Base-by-base conservation (phyloP, 768 basidiomycete species). In the Tricholoma furcatifolium region DNA sequence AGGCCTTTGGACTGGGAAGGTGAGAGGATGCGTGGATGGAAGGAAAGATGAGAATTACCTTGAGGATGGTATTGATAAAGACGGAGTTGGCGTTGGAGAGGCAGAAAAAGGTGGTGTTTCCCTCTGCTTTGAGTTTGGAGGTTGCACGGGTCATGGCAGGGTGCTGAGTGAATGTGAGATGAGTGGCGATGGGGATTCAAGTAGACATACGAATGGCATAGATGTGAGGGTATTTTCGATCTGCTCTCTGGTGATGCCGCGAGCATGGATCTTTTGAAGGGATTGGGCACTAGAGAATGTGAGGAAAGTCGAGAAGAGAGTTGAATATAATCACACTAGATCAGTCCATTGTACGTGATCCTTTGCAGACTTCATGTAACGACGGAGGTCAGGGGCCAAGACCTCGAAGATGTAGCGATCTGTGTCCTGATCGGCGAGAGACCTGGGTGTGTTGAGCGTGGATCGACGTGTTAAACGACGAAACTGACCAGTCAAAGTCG, bases 111-210 rank as follows among this genome's bases (percentile, higher is more conserved):
- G 88, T 89, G 6, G 88, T 83, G n/a, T 76, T 77, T 12, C 79
- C 65, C 14, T 79, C 73, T 3, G 76, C 73, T 66, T 97, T 92
- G 55, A 96, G 77, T 2, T 76, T 76, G 20, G 77, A 82, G n/a
- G 96, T 84, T n/a, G 81, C 93, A 18, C 95, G 89, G 54, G 84
- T 78, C 93, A 98, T 97, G 4, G 94, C 97, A 3, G 97, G 97
- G 66, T 99, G 97, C 96, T 99, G 64, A 3, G 39, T 6, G 24
- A 14, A n/a, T 42, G 24, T 24, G 46, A 52, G 41, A 10, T 10
- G 17, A 12, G 1, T 24, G 21, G 46, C 23, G 49, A 18, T 20
- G 52, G 6, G 20, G 40, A 24, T 40, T 49, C 39, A 7, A 32
- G 36, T 23, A 8, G 6, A 61, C 91, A 59, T 54, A 96, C 97